Evolutionary conservation across 2,329 filamentous ascomycete species (phyloP), one percentile per base, ranked within the genome.

Genomic region (Colletotrichum graminicola): DNA sequence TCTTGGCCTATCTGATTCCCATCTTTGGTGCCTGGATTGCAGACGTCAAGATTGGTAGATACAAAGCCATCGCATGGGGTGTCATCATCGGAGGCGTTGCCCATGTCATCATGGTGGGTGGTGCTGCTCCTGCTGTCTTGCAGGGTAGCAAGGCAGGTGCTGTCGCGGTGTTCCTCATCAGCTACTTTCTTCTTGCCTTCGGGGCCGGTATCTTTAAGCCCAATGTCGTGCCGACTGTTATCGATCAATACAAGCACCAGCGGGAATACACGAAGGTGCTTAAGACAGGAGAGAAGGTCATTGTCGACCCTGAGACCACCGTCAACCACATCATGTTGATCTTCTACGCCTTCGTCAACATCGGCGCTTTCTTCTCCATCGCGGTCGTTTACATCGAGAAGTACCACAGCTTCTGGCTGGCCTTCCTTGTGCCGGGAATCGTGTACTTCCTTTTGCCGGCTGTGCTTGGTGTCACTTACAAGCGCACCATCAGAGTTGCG

Each of bases 171-270:
- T 84, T 85, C 66, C 88, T 93, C 75, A 87, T 94, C 76, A 90
- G 91, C 5, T 81, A 87, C 64, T 87, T 86, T 74, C 81, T 85
- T 29, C 78, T 86, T 7, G 79, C 84, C 6, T 76, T 94, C 14
- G 92, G 92, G 60, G 92, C 91, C 10, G 92, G 82, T 73, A 84
- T 85, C 80, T 93, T 94, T 85, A 94, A 94, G 83, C 83, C 90
- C 49, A 94, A 93, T 74, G 90, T 94, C 47, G 89, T 90, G 0
- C 90, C 91, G 0, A 81, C 92, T 23, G 86, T 93, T 36, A 88
- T 91, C 14, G 91, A 93, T 74, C 91, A 93, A 76, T 87, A 91
- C 76, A 85, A 82, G 3, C 70, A 72, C 49, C 66, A 72, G 8
- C 47, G 47, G 7, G 55, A 69, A 41, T 71, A 72, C 21, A 84